Base-by-base conservation (phyloP, 441 rosid genomes). In the Erodium moschatum region DNA sequence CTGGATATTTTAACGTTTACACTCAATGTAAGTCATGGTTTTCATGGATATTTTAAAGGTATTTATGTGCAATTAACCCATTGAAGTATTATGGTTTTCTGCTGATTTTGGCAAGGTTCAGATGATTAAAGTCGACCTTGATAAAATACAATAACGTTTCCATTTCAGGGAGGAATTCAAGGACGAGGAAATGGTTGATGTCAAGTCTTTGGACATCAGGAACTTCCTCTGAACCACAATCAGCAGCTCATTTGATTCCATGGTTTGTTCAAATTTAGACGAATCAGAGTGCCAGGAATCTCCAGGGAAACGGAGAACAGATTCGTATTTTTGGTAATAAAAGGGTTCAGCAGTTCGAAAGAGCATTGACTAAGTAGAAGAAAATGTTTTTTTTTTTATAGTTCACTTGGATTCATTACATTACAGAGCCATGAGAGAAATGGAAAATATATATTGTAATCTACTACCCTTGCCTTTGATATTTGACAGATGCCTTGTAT, bases 171-270 rank as follows among this genome's bases (percentile, higher is more conserved):
- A 94, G 77, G 98, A 94, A 76, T 91, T 94, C 83, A 85, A 89
- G 84, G 88, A 86, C 9, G 98, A 89, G 85, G 74, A 48, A 52
- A 74, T 80, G 87, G 84, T 79, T 0, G 91, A 86, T 48, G 91
- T 89, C 82, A 94, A 86, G 84, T 86, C 96, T 9, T 69, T 91
- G 83, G 98, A 94, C 81, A 73, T 94, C 80, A 81, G 98, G 78
- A 91, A 94, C 86, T 91, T 91, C 78, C 77, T 94, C 38, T 93
- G 75, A 87, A 64, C 9, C 19, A 20, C 4, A 7, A 24, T 15
- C 18, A 4, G 19, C 19, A 15, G 60, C 60, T 52, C 7, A 18
- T 40, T n/a, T 2, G 3, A 27, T 15, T 20, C 35, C 35, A 44
- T 10, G 33, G n/a, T 67, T 67, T 64, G 21, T 52, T 52, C 54